Base-by-base conservation (phyloP, 176 grass and related monocot genomes). In the Avena eriantha region DNA sequence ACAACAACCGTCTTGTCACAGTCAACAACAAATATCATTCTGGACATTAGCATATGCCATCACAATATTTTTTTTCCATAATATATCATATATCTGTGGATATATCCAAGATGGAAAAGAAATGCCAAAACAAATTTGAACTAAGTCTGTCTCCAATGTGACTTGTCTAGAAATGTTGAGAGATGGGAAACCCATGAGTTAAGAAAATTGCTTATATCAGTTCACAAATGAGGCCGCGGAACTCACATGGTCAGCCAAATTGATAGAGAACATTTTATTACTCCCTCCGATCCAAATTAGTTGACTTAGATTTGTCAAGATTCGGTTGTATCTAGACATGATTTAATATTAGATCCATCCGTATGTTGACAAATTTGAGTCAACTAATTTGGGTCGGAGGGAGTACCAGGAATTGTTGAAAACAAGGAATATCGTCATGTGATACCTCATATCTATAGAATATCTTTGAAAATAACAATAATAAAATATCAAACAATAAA, bases 1-100 rank as follows among this genome's bases (percentile, higher is more conserved):
- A 35, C 7, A 60, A 77, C 51, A 81, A 75, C 51, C 0, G 0
- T 59, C 50, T 43, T 16, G 48, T 63, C 10, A 68, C 77, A 86
- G 48, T 71, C 26, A 82, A 33, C 18, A 73, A 10, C 16, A 85
- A 69, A 57, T 56, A 82, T 15, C 7, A 72, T 46, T 80, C 64
- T 43, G 10, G 47, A n/a, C 53, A 81, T 29, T 50, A 21, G 9
- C 50, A 47, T 66, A 47, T 66, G 46, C 39, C 43, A 67, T 67
- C 59, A 21, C 29, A 15, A 72, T 14, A 41, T 47, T 47, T 54
- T 10, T 41, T 76, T 79, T 22, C 33, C 33, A 72, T 64, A 51
- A 72, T 64, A 51, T 4, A 77, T 83, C 14, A 61, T 60, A 80
- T 2, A 24, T 53, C 0, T 16, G 26, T 19, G 56, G 45, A 81